Evolutionary conservation across 305 asterid genomes (phyloP), one percentile per base, ranked within the genome.

Genomic region (Coffea humblotiana): DNA sequence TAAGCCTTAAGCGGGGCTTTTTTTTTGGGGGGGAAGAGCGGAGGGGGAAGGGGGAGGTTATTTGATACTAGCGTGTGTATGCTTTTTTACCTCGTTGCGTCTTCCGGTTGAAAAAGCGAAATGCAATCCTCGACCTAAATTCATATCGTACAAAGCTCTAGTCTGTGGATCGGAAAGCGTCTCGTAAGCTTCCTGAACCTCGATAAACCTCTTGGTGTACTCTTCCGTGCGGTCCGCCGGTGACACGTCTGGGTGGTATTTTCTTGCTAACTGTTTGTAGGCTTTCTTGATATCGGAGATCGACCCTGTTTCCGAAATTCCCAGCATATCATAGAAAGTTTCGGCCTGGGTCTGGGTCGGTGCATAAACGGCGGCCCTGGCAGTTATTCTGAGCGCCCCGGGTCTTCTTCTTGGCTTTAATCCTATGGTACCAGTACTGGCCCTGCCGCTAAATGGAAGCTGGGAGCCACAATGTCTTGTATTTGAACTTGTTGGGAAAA

Each of bases 191-290:
- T 88, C 82, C 8, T 87, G 83, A 63, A 90, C 90, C 92, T 80
- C 51, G 21, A 91, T 84, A 66, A 91, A 91, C 79, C 87, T 84
- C 87, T 84, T 51, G 18, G 94, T 89, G 56, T 90, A 60, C 86
- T 90, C 97, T 74, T 88, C 89, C 45, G 81, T 85, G 47, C 87
- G 72, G 19, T 85, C 97, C 83, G 91, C 88, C 10, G 94, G 97
- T 3, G 92, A 89, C n/a, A 90, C 94, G 80, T 90, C 97, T 21
- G 94, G 97, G 74, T 91, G 97, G 64, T 87, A 90, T 83, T 84
- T 86, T 80, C 92, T 80, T 0, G 94, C 97, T 87, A 88, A 82
- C 54, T 85, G 81, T 32, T 88, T 90, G 79, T 90, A 90, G 79
- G 93, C 93, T 69, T 81, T 88, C 72, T 90, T 91, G 0, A 91